phyloP scores from a whole-genome alignment of 2,329 filamentous ascomycete species.

The Aspergillus candidus region DNA sequence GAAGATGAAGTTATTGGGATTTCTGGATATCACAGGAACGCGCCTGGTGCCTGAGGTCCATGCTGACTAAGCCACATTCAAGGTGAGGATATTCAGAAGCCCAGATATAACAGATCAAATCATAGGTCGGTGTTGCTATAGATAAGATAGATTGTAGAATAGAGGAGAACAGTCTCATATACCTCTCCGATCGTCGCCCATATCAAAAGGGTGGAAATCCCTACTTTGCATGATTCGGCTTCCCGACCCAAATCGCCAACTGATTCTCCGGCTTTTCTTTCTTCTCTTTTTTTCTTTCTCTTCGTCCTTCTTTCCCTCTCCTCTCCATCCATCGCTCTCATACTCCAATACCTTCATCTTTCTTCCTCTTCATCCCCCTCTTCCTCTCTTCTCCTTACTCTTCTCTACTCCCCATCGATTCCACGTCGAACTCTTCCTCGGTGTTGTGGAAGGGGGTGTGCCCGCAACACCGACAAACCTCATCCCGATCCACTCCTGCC shows the following conservation, averaged over 20 bases:
- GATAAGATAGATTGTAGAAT: too few relatives aligned
- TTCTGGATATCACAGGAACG: too few relatives aligned
- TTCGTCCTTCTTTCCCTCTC: constrained; percentile 1
- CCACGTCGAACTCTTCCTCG: neutral
- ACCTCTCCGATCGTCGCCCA: too few relatives aligned
- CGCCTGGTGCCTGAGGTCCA: too few relatives aligned
- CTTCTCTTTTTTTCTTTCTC: constrained; percentile 5
- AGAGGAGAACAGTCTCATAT: too few relatives aligned
- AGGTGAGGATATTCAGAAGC: too few relatives aligned
- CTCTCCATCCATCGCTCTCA: neutral
- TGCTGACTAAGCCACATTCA: too few relatives aligned
- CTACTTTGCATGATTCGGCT: too few relatives aligned
- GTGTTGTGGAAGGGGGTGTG: constrained; percentile 13
- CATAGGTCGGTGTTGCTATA: too few relatives aligned
- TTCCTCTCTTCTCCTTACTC: neutral
- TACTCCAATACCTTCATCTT: neutral
- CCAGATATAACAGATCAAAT: too few relatives aligned
- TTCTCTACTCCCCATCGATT: neutral
- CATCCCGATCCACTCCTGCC: constrained; percentile 1
- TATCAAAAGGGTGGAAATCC: too few relatives aligned
- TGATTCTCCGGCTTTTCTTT: constrained; percentile 2
- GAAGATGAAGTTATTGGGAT: too few relatives aligned
- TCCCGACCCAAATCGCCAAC: neutral
- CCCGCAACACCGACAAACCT: neutral
- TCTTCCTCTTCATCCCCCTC: neutral